Conservation (phyloP, 192 early-diverging fungal species). For the Thamnidium elegans region DNA sequence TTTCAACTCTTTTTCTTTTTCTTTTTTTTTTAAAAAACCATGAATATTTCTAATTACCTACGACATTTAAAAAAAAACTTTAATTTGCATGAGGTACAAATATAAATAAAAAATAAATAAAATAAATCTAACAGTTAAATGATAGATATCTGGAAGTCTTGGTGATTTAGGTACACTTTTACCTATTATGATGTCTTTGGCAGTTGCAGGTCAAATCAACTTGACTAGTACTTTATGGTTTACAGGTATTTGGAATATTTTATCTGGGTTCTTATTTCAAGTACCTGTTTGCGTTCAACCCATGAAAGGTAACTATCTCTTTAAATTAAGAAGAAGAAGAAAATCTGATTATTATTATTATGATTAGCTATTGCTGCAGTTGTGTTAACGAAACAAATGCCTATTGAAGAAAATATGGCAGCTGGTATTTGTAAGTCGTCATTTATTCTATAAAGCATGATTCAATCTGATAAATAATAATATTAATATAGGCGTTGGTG, state of each 20-base stretch:
- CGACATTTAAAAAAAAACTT: slow-evolving; percentile 11
- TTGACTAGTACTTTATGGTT: slow-evolving; percentile 79
- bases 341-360: not conserved
- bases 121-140: too few species aligned
- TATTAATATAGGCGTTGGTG: slow-evolving; percentile 50
- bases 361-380: slow-evolving; percentile 72
- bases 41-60: not conserved
- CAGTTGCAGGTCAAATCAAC: slow-evolving; percentile 68
- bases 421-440: slow-evolving; percentile 49
- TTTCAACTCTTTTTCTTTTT: too few species aligned
- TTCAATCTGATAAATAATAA: not conserved
- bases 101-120: not conserved
- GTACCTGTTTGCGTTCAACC: slow-evolving; percentile 92
- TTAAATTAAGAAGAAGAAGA: not conserved
- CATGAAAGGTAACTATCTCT: slow-evolving; percentile 70
- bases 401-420: slow-evolving; percentile 65
- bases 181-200: slow-evolving; percentile 82
- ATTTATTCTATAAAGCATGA: not conserved
- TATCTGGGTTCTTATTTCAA: slow-evolving; percentile 71
- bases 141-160: slow-evolving; percentile 32
- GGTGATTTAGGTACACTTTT: slow-evolving; percentile 44
- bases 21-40: too few species aligned
- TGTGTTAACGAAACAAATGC: slow-evolving; percentile 68
- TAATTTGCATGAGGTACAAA: slow-evolving; percentile 20
- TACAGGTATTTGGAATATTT: slow-evolving; percentile 87